phyloP scores from a whole-genome alignment of 108 stramenopile species.

The Conticribra guillardii region DNA sequence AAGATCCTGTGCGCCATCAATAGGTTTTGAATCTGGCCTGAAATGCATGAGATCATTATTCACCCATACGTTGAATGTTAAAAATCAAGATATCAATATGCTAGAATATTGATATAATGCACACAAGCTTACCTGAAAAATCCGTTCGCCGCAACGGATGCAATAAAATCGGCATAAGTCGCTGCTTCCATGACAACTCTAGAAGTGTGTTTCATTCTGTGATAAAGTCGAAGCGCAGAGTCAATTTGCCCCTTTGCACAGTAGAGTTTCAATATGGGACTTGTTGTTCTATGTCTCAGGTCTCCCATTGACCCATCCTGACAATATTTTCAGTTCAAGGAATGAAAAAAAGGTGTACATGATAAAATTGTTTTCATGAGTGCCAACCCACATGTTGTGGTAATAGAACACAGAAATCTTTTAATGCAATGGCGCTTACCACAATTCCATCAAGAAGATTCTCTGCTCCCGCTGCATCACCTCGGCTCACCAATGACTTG shows the following conservation, averaged over 20 bases:
- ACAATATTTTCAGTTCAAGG: not conserved
- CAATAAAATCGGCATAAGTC: slow-evolving; percentile 48
- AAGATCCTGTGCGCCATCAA: slow-evolving; percentile 41
- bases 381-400: too few relatives aligned
- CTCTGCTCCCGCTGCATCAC: slow-evolving; percentile 75
- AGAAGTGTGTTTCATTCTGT: slow-evolving; percentile 47
- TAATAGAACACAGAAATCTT: too few relatives aligned
- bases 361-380: not conserved
- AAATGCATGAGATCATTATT: too few relatives aligned
- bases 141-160: slow-evolving; percentile 45
- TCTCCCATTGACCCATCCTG: slow-evolving; percentile 32
- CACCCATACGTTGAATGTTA: too few relatives aligned
- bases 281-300: slow-evolving; percentile 48
- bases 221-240: slow-evolving; percentile 50
- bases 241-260: slow-evolving; percentile 52
- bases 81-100: too few relatives aligned
- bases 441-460: slow-evolving; percentile 57
- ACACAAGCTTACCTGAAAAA: slow-evolving; percentile 43
- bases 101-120: too few relatives aligned
- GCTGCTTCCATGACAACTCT: slow-evolving; percentile 49
- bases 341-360: not conserved
- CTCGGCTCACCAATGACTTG: slow-evolving; percentile 60
- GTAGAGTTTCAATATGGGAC: slow-evolving; percentile 49
- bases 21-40: slow-evolving; percentile 29
- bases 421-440: slow-evolving; percentile 32